These are phyloP conservation scores for Solanum pinnatisectum DNA, from an alignment of 257 asterid genomes.

Conservation along the genomic window DNA sequence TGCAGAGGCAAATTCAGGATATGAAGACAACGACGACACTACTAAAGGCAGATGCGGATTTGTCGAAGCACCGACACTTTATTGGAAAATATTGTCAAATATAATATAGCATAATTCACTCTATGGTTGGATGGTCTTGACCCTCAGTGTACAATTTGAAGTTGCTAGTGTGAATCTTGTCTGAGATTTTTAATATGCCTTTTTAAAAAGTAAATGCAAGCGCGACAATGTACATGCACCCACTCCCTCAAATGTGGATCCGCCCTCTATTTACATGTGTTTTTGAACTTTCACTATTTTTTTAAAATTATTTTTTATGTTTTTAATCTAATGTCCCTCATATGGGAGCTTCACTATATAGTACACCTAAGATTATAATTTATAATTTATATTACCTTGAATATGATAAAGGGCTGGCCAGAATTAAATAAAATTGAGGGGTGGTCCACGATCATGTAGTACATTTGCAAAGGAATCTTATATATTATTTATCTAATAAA, in stretches of 20 bases:
- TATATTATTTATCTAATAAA: background rate
- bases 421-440: background rate
- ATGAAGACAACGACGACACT: background rate
- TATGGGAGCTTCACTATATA: no score
- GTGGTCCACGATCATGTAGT: background rate
- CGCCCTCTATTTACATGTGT: no score
- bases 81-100: background rate
- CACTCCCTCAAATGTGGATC: no score
- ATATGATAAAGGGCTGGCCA: background rate
- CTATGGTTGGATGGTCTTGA: background rate
- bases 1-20: background rate
- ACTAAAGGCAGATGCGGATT: accelerated
- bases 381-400: background rate
- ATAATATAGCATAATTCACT: no score
- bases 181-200: no score
- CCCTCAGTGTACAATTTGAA: no score
- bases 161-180: background rate
- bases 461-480: background rate
- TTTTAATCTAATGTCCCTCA: no score
- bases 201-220: no score
- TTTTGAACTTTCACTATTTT: no score
- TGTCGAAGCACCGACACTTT: background rate
- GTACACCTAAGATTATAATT: background rate
- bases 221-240: no score
- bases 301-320: no score